Base-by-base conservation (phyloP, 352 stramenopile genomes). In the Elongisporangium anandrum region DNA sequence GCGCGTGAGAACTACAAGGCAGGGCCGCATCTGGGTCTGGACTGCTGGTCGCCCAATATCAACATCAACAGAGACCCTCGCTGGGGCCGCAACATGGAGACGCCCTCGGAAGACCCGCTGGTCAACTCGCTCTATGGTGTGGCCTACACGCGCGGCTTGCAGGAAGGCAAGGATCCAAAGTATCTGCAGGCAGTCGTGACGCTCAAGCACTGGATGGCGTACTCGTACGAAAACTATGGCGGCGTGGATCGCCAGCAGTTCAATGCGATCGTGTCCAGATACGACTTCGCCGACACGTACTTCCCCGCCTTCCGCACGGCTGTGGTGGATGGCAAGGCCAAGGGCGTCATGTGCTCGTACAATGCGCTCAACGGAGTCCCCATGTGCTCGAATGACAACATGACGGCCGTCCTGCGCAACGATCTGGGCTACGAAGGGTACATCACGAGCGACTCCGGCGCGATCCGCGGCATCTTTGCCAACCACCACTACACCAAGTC, bases 271-370 rank as follows among this genome's bases (percentile, higher is more conserved):
- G 88, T 98, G 41, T 87, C 80, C 4, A 72, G 78, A 48, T 92
- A 95, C 56, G 95, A 99, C 68, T 94, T 98, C 54, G 75, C 83
- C 19, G 90, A 98, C 60, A 98, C 95, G 52, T 98, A 98, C 67
- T 73, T 97, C 9, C 85, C 80, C 22, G 79, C 83, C 2, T 96
- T 98, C 59, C 75, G 80, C 22, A 72, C 84, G 24, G 93, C 90
- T 23, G 76, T 98, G 4, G 76, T 72, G 50, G 76, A 96, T 5
- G 92, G 68, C 5, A 72, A 85, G 4, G 92, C 83, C 8, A 92
- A 83, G 20, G 79, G 87, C 6, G 59, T 98, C 64, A 99, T 99
- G 96, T 99, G 96, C 74, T 95, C 85, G 48, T 99, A 99, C 81
- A 99, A 99, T 64, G 86, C 84, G 41, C 65, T 99, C 4, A 98